Conservation (phyloP, 2,329 filamentous ascomycete genomes). For the Calonectria ilicicola region DNA sequence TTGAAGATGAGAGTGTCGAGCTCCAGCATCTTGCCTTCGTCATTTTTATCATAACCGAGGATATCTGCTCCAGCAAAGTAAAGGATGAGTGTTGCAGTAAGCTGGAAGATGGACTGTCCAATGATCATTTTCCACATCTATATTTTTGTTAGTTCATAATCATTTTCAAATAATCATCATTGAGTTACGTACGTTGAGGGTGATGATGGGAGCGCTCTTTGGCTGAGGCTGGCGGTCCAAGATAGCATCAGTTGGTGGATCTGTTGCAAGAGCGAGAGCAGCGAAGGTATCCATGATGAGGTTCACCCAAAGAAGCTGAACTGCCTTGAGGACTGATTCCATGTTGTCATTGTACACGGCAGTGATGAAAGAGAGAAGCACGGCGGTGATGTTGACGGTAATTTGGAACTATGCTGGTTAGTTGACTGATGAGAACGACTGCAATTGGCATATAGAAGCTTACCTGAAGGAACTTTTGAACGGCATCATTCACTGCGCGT, state of each 20-base stretch:
- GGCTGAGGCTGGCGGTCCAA: conserved; percentile 62
- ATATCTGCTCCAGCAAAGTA: conserved; percentile 67
- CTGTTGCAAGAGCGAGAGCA: conserved; percentile 71
- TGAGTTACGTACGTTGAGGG: conserved; percentile 56
- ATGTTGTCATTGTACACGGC: conserved; percentile 64
- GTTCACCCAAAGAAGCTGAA: conserved; percentile 77
- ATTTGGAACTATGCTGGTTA: conserved; percentile 66
- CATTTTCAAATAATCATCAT: not conserved
- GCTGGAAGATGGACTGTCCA: conserved; percentile 82
- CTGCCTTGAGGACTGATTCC: conserved; percentile 73
- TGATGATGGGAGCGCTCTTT: conserved; percentile 78
- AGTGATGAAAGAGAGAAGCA: conserved; percentile 73
- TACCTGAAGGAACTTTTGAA: conserved; percentile 71
- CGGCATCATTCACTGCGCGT: conserved; percentile 74
- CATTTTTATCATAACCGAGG: conserved; percentile 58
- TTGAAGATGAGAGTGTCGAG: conserved; percentile 74
- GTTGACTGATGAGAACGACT: not conserved
- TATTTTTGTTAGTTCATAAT: not conserved
- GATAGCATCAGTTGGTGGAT: conserved; percentile 47
- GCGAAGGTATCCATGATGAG: conserved; percentile 78
- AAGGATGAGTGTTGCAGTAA: conserved; percentile 65
- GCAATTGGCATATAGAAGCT: no score
- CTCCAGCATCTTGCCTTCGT: conserved; percentile 38
- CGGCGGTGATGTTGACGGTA: conserved; percentile 78
- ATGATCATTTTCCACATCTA: conserved; percentile 92